phyloP scores from a whole-genome alignment of 805 yeast genomes.

The Blastobotrys attinorum region DNA sequence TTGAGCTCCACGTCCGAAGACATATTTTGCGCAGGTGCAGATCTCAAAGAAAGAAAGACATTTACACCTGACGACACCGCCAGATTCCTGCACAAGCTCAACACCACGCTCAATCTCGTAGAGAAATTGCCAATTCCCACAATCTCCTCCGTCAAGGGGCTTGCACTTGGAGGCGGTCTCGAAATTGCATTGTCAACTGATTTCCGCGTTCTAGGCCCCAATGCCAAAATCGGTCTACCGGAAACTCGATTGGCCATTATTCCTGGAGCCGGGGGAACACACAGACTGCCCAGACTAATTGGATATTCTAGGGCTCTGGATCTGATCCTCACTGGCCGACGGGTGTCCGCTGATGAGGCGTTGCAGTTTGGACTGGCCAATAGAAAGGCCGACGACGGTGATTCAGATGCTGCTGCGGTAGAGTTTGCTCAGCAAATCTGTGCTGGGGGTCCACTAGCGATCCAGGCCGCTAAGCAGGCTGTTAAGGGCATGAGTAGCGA shows the following conservation, averaged over 20 bases:
- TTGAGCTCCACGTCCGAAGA: conserved; percentile 20
- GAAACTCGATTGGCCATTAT: conserved; percentile 38
- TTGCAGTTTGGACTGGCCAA: conserved; percentile 32
- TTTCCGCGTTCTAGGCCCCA: conserved; percentile 31
- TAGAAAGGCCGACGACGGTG: conserved; percentile 19
- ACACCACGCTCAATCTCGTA: conserved; percentile 26
- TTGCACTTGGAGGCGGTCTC: conserved; percentile 39
- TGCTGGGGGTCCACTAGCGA: conserved; percentile 26
- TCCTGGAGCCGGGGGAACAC: conserved; percentile 50
- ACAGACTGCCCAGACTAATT: conserved; percentile 39
- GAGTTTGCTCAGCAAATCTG: conserved; percentile 21
- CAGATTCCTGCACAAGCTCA: conserved; percentile 23
- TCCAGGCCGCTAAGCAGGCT: conserved; percentile 24
- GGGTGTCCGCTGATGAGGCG: conserved; percentile 32
- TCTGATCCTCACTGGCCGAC: conserved; percentile 35
- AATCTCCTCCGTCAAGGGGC: conserved; percentile 38
- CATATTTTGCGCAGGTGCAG: conserved; percentile 35
- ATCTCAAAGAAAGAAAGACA: conserved; percentile 33
- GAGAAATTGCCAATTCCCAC: conserved; percentile 31
- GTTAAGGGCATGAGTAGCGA: conserved; percentile 21
- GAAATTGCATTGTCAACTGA: conserved; percentile 37
- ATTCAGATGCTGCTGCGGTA: conserved; percentile 20
- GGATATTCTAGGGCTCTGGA: conserved; percentile 48
- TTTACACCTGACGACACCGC: conserved; percentile 24
- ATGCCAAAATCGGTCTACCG: conserved; percentile 35